These are phyloP conservation scores for Apiospora marii DNA, from an alignment of 2,329 filamentous ascomycete genomes.

Conservation along the genomic window DNA sequence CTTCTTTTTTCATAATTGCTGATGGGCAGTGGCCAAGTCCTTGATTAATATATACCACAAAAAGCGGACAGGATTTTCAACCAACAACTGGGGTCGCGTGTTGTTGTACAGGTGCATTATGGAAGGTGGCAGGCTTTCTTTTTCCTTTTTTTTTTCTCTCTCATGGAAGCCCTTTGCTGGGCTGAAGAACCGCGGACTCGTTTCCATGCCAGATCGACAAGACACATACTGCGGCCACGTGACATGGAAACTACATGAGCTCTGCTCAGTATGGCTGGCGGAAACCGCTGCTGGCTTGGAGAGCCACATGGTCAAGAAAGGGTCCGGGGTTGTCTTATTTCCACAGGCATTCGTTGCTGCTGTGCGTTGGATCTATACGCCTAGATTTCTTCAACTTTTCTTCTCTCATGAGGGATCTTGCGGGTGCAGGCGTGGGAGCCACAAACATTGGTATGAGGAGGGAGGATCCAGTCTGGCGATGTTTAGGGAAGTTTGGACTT, in stretches of 20 bases:
- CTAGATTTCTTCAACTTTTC: background rate
- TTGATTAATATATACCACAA: conserved; percentile 20
- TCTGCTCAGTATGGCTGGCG: background rate
- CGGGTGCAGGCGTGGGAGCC: conserved; percentile 2
- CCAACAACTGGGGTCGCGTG: background rate
- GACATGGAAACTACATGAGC: background rate
- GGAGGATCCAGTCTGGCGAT: conserved; percentile 6
- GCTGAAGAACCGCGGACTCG: background rate
- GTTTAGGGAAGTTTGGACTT: background rate
- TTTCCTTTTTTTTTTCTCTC: background rate
- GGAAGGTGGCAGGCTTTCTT: conserved; percentile 1
- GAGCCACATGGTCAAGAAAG: background rate
- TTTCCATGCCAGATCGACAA: background rate
- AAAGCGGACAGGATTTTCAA: conserved; percentile 1
- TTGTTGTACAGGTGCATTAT: conserved; percentile 9
- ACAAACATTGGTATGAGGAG: background rate
- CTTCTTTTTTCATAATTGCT: background rate
- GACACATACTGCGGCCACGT: background rate
- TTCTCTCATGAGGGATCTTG: background rate
- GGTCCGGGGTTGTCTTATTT: background rate
- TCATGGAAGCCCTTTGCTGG: background rate
- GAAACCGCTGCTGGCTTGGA: background rate
- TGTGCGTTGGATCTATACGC: background rate
- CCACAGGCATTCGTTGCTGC: background rate
- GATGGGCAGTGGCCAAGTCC: conserved; percentile 18